Evolutionary conservation across 768 basidiomycete genomes (phyloP).

Genomic region (Russula griseocarnosa): DNA sequence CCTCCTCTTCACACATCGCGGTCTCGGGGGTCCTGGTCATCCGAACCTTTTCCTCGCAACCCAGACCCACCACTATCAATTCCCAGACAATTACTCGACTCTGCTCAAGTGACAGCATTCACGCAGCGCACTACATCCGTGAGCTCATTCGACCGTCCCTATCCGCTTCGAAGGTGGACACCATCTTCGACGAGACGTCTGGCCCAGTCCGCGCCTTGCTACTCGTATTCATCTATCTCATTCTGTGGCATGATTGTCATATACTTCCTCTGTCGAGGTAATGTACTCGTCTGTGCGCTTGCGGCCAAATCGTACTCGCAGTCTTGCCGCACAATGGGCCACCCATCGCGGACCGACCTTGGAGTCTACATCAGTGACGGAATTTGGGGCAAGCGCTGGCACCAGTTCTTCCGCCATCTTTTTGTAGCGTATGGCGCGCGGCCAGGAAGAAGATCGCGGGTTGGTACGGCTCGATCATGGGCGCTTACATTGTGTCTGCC

Average conservation of each 20-base stretch:
- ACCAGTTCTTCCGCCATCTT: slow-evolving; percentile 36
- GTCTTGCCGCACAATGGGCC: slow-evolving; percentile 37
- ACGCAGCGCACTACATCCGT: slow-evolving; percentile 21
- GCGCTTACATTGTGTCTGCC: slow-evolving; percentile 58
- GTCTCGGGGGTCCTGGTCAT: slow-evolving; percentile 28
- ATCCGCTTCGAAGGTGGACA: slow-evolving; percentile 15
- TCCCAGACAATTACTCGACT: neutral
- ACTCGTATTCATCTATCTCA: slow-evolving; percentile 6
- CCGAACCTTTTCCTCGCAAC: slow-evolving; percentile 11
- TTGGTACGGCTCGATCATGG: slow-evolving; percentile 48
- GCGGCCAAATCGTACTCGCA: slow-evolving; percentile 35
- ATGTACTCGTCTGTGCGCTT: slow-evolving; percentile 30
- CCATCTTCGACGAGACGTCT: slow-evolving; percentile 23
- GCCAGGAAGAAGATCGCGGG: slow-evolving; percentile 42
- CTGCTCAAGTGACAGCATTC: slow-evolving; percentile 6
- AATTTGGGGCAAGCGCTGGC: slow-evolving; percentile 45
- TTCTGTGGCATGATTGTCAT: slow-evolving; percentile 23
- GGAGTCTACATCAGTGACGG: slow-evolving; percentile 38
- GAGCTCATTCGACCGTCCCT: slow-evolving; percentile 14
- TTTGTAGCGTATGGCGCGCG: slow-evolving; percentile 36
- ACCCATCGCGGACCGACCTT: slow-evolving; percentile 38
- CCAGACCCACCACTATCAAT: slow-evolving; percentile 1
- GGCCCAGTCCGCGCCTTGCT: neutral
- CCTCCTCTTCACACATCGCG: slow-evolving; percentile 26
- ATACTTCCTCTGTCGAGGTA: slow-evolving; percentile 27